Evolutionary conservation across 1,139 yeast genomes (phyloP), one percentile per base, ranked within the genome.

Genomic region (Pichia sp.): DNA sequence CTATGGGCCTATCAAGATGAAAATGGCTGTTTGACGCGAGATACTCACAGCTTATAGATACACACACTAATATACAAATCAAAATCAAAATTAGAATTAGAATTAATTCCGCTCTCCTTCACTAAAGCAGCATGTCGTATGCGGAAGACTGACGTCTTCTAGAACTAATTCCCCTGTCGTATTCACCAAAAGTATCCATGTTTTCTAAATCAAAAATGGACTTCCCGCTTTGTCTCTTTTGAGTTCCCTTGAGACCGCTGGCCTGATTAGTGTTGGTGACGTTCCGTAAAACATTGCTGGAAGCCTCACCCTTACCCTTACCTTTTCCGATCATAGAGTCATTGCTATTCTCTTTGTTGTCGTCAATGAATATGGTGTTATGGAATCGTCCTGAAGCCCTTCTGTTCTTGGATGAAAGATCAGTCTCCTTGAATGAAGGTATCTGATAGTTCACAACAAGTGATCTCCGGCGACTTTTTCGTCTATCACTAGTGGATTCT

Each of bases 1-100:
- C 3, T 79, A 86, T 55, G 72, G 77, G 5, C 77, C 78, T 41
- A 88, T 91, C 48, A 85, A 82, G 50, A 91, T 91, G 99, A 73
- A 85, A 62, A 74, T 74, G 80, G 74, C 79, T 58, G 79, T 74
- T 32, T 72, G 55, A 30, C n/a, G n/a, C n/a, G n/a, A n/a, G n/a
- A n/a, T n/a, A n/a, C n/a, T n/a, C n/a, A n/a, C n/a, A n/a, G n/a
- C n/a, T n/a, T n/a, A n/a, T n/a, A n/a, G n/a, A n/a, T n/a, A n/a
- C n/a, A n/a, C n/a, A n/a, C n/a, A n/a, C n/a, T n/a, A n/a, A n/a
- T n/a, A n/a, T n/a, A n/a, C n/a, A n/a, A n/a, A n/a, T n/a, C n/a
- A n/a, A n/a, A n/a, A n/a, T n/a, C n/a, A n/a, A n/a, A n/a, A n/a
- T n/a, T n/a, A n/a, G n/a, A n/a, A n/a, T n/a, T n/a, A n/a, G n/a